Conservation (phyloP, 495 filamentous ascomycete genomes). For the Penicillium tannophilum region DNA sequence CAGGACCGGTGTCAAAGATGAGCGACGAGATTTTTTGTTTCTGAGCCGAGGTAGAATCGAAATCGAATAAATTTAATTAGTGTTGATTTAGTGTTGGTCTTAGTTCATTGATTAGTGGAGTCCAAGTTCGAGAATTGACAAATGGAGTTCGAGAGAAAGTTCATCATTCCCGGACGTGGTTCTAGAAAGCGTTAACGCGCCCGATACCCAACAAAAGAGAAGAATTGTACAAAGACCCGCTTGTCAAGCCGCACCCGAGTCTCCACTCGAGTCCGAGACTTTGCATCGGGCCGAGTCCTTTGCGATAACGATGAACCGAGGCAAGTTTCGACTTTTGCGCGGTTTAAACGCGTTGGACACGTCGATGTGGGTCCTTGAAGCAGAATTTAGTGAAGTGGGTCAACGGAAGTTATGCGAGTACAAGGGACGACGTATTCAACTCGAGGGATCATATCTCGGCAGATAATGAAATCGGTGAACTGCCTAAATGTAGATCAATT, state of each 20-base stretch:
- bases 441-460: no score
- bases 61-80: neutral
- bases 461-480: no score
- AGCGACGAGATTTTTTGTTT: slow-evolving; percentile 44
- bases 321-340: no score
- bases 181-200: neutral
- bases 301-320: neutral
- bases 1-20: slow-evolving; percentile 40
- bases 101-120: neutral
- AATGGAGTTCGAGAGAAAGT: neutral
- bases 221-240: neutral
- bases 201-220: neutral
- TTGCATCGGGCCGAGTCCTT: neutral
- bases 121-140: neutral
- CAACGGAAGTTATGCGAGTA: no score
- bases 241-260: neutral
- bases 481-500: no score
- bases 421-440: no score
- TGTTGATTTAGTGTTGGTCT: neutral
- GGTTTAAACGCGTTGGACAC: neutral
- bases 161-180: neutral
- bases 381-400: no score
- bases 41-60: slow-evolving; percentile 14
- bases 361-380: neutral
- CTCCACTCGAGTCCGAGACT: neutral